These are phyloP conservation scores for Trichoderma sp. DNA, from an alignment of 2,329 filamentous ascomycete species.

Conservation along the genomic window DNA sequence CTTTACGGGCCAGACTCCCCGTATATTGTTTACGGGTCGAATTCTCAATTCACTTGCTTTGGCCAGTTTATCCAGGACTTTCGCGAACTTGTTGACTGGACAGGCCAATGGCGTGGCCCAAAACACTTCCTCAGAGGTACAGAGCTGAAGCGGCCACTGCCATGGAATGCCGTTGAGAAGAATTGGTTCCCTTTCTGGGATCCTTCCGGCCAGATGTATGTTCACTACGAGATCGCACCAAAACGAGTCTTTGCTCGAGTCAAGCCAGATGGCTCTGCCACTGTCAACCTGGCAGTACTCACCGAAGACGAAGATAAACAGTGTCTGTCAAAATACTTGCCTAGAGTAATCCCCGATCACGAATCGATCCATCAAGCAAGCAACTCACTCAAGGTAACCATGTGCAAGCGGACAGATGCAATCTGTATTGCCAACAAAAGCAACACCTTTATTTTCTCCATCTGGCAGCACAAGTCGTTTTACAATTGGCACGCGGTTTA, in stretches of 20 bases:
- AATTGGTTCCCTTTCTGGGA: constrained; percentile 65
- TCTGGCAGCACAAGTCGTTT: constrained; percentile 55
- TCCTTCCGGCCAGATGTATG: constrained; percentile 40
- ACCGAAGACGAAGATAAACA: constrained; percentile 38
- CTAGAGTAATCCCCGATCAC: constrained; percentile 32
- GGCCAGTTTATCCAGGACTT: constrained; percentile 57
- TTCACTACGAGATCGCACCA: constrained; percentile 52
- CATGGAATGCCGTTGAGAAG: constrained; percentile 51
- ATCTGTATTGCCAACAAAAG: constrained; percentile 39
- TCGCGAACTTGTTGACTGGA: constrained; percentile 45
- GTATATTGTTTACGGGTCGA: constrained; percentile 54
- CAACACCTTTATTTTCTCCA: constrained; percentile 54
- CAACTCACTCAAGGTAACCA: constrained; percentile 54
- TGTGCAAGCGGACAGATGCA: constrained; percentile 48
- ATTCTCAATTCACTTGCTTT: constrained; percentile 53
- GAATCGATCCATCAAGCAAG: constrained; percentile 58
- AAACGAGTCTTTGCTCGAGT: constrained; percentile 49
- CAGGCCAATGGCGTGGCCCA: constrained; percentile 25
- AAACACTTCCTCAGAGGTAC: constrained; percentile 42
- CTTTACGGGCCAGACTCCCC: constrained; percentile 52
- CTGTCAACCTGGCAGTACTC: constrained; percentile 43
- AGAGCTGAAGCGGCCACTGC: constrained; percentile 50
- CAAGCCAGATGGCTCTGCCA: constrained; percentile 42
- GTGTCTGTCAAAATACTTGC: constrained; percentile 48
- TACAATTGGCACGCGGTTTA: constrained; percentile 49